Evolutionary conservation across 495 filamentous ascomycete genomes (phyloP), one percentile per base, ranked within the genome.

Genomic region (Xylaria curta): DNA sequence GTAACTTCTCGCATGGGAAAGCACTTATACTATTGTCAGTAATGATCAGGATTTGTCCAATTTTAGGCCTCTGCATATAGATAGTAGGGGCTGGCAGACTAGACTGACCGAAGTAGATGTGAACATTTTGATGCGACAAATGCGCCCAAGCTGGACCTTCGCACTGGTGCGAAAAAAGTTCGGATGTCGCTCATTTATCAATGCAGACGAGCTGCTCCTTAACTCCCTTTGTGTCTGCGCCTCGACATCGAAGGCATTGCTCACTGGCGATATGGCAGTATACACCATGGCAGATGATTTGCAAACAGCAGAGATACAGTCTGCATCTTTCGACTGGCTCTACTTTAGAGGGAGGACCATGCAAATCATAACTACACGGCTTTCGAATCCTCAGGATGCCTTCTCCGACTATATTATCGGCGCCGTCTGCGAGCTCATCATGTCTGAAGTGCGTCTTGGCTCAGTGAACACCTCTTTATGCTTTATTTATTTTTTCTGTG

Each of bases 201-300:
- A 15, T 21, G 51, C 51, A 9, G 24, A 54, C 2, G 51, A 54
- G 51, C 51, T 54, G 24, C 24, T 54, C 10, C 24, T 54, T 15
- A 54, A 54, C 21, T 54, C 51, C 15, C 51, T 54, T 10, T 54
- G 51, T 54, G 51, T 54, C 24, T 54, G 51, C 51, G 51, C 51
- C 5, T 54, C 24, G 2, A 26, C 24, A 24, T 54, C 24, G 15
- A 26, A 4, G 24, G 51, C 51, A 26, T 7, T 54, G 10, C 24
- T 54, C 9, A 15, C 24, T 3, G 21, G 47, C n/a, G 49, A 24
- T 8, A 51, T 13, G 47, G 47, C n/a, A 21, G 24, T 8, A n/a
- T 24, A 51, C 47, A 24, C 19, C 3, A 51, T 51, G 6, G n/a
- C 47, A 19, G 47, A 51, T 3, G 47, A 51, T 51, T 6, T 51